A percentile compares a stretch with the other conserved stretches of the same genome.
Evolutionary conservation across 345 rosid species (phyloP).

Genomic region (Citrus trifoliata): DNA sequence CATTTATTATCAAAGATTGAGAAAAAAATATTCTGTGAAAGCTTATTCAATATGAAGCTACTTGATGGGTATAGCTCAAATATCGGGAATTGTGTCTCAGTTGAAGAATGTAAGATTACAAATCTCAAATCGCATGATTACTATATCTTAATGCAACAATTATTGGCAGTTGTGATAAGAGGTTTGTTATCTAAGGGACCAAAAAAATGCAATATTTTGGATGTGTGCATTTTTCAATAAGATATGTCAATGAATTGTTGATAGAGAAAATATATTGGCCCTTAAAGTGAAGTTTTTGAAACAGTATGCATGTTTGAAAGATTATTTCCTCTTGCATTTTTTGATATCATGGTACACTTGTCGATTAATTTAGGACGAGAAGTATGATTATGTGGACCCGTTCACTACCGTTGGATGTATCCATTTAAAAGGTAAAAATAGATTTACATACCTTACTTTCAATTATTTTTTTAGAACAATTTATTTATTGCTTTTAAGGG

Average conservation of each 20-base stretch:
- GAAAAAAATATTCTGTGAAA: no score
- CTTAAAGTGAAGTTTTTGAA: no score
- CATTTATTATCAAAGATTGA: no score
- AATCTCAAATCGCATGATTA: background rate
- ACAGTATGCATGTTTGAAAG: no score
- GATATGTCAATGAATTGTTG: background rate
- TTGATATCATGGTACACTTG: no score
- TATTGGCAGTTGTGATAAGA: background rate
- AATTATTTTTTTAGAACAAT: no score
- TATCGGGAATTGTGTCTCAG: background rate
- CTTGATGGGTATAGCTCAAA: background rate
- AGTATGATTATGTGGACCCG: background rate
- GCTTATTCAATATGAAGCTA: background rate
- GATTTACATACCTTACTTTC: no score
- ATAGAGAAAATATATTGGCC: background rate
- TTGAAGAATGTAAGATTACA: background rate
- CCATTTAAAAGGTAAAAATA: background rate
- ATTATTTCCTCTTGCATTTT: no score
- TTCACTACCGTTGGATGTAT: constrained; percentile 8
- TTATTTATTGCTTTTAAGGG: background rate
- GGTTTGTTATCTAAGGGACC: background rate
- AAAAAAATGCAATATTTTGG: background rate
- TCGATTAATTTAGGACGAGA: no score
- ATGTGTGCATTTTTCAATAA: background rate
- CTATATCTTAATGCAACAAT: background rate